Evolutionary conservation across 345 rosid genomes (phyloP).

Genomic region (Citrus mangshanensis): DNA sequence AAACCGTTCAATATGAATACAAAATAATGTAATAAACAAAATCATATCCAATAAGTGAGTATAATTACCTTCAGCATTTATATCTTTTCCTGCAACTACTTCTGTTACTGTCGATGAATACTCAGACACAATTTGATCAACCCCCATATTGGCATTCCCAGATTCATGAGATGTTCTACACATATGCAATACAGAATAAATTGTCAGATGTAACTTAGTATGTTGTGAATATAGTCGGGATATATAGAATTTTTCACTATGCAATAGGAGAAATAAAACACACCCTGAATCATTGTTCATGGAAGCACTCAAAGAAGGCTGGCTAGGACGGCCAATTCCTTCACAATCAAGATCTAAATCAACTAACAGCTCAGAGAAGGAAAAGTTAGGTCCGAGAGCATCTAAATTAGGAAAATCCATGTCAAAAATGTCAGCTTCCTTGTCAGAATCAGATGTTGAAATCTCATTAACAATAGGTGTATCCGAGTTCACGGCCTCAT

Average conservation of each 20-base stretch:
- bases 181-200: not conserved
- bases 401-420: constrained; percentile 66
- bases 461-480: constrained; percentile 29
- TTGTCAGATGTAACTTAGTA: constrained; percentile 9
- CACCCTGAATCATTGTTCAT: constrained; percentile 39
- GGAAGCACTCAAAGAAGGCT: constrained; percentile 28
- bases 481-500: constrained; percentile 32
- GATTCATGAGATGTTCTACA: constrained; percentile 51
- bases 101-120: constrained; percentile 44
- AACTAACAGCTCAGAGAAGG: constrained; percentile 61
- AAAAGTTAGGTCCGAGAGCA: constrained; percentile 55
- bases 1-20: not conserved
- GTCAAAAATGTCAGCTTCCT: constrained; percentile 54
- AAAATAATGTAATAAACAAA: not conserved
- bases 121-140: constrained; percentile 42
- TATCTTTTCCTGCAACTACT: constrained; percentile 36
- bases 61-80: constrained; percentile 34
- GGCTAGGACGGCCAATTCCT: constrained; percentile 36
- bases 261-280: constrained; percentile 5
- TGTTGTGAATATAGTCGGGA: not conserved
- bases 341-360: constrained; percentile 66
- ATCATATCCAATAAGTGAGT: constrained; percentile 1
- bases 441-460: constrained; percentile 59
- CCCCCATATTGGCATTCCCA: constrained; percentile 32
- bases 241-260: not conserved